A percentile compares a stretch with the other conserved stretches of the same genome.
Evolutionary conservation across 2,329 filamentous ascomycete genomes (phyloP).

Genomic region (Plenodomus lindquistii): DNA sequence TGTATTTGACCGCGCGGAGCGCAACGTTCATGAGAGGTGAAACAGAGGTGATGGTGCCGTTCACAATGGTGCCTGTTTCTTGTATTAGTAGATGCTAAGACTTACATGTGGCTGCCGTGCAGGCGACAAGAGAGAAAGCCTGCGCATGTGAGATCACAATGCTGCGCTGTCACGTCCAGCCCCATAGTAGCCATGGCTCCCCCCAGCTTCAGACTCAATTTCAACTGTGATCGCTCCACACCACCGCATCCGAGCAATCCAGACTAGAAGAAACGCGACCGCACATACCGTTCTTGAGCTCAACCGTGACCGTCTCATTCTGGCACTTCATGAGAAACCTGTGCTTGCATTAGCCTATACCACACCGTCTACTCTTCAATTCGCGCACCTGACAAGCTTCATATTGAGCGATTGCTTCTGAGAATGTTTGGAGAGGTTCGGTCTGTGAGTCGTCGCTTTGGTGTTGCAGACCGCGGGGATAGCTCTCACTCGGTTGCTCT

Average conservation of each 20-base stretch:
- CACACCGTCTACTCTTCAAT: background rate
- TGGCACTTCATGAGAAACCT: slow-evolving; percentile 99
- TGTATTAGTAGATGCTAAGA: background rate
- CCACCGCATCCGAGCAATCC: background rate
- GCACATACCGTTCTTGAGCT: slow-evolving; percentile 88
- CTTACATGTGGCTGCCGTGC: background rate
- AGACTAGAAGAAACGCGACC: background rate
- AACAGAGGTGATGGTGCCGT: slow-evolving; percentile 95
- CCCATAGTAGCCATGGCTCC: background rate
- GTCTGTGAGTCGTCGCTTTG: background rate
- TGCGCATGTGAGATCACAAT: background rate
- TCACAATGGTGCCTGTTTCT: slow-evolving; percentile 82
- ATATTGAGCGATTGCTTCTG: slow-evolving; percentile 21
- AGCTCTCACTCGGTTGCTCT: background rate
- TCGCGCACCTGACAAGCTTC: slow-evolving; percentile 43
- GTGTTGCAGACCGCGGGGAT: background rate
- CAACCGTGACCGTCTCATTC: slow-evolving; percentile 97
- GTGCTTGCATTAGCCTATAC: slow-evolving; percentile 24
- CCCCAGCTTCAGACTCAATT: background rate
- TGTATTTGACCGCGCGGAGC: slow-evolving; percentile 96
- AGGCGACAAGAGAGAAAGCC: background rate
- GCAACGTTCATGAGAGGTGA: slow-evolving; percentile 99
- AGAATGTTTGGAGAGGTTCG: background rate
- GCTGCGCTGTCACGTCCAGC: background rate
- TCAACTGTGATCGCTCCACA: background rate